These are phyloP conservation scores for Pelargonium fulgidum DNA, from an alignment of 441 rosid genomes.

Conservation along the genomic window DNA sequence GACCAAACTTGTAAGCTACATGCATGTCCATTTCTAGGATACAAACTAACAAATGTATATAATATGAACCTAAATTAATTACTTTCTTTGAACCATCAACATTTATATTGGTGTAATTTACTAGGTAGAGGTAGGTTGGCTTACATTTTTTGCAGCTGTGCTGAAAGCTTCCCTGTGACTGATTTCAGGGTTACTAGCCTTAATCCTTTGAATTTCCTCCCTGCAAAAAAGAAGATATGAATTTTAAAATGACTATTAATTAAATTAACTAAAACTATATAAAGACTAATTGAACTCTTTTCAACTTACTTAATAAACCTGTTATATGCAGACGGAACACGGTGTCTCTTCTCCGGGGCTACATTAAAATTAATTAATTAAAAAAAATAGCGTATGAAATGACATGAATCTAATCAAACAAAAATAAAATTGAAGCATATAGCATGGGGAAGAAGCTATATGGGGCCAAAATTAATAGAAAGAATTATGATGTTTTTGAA, in stretches of 20 bases:
- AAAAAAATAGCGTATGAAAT: too few relatives aligned
- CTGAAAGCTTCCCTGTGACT: slow-evolving; percentile 97
- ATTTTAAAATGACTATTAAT: neutral
- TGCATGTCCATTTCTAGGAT: neutral
- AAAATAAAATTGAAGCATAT: too few relatives aligned
- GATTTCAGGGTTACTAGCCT: slow-evolving; percentile 86
- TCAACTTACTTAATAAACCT: slow-evolving; percentile 81
- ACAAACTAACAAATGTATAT: too few relatives aligned
- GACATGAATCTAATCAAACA: too few relatives aligned
- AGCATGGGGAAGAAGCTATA: too few relatives aligned
- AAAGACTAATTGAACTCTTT: neutral
- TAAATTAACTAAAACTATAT: neutral
- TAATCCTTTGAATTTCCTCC: slow-evolving; percentile 97
- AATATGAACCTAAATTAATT: too few relatives aligned
- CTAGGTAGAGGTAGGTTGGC: slow-evolving; percentile 7
- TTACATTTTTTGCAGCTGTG: slow-evolving; percentile 97
- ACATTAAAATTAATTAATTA: slow-evolving; percentile 18
- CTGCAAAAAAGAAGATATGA: slow-evolving; percentile 24
- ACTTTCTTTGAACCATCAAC: neutral
- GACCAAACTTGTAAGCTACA: neutral
- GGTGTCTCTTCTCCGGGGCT: slow-evolving; percentile 97
- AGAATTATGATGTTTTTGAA: too few relatives aligned
- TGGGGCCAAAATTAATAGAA: too few relatives aligned
- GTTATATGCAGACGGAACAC: slow-evolving; percentile 97
- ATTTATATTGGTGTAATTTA: neutral